Conservation (phyloP, 2,329 filamentous ascomycete genomes). For the Neofusicoccum kwambonambiense region DNA sequence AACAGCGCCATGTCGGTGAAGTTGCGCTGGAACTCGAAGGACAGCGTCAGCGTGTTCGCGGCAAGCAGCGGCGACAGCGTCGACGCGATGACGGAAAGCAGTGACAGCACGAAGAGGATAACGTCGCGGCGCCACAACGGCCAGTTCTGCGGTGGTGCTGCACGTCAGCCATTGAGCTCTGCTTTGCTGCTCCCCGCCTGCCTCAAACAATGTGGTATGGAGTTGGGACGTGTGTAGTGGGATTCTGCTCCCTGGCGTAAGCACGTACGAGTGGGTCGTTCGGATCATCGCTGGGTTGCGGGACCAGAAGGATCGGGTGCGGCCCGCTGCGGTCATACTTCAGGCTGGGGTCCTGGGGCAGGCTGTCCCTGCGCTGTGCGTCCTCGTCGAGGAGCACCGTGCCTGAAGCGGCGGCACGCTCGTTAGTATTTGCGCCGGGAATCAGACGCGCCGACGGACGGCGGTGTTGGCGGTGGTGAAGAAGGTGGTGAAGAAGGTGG, state of each 20-base stretch:
- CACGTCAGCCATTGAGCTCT: background rate
- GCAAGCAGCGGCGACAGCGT: conserved; percentile 84
- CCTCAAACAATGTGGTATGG: too few species aligned
- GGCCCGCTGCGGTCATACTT: conserved; percentile 71
- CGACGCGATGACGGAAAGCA: conserved; percentile 79
- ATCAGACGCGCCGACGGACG: background rate
- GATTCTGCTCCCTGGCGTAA: background rate
- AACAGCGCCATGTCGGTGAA: conserved; percentile 79
- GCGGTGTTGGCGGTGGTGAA: background rate
- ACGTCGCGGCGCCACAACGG: conserved; percentile 80
- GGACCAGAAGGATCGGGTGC: conserved; percentile 70
- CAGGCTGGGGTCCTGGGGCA: conserved; percentile 47
- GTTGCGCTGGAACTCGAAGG: conserved; percentile 61
- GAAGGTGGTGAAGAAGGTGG: background rate
- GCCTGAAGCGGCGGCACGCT: conserved; percentile 26
- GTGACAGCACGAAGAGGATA: conserved; percentile 74
- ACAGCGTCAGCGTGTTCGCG: conserved; percentile 78
- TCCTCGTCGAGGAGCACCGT: conserved; percentile 38
- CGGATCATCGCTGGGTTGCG: conserved; percentile 86
- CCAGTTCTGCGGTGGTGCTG: conserved; percentile 62
- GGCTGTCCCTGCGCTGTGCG: conserved; percentile 28
- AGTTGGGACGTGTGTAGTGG: too few species aligned
- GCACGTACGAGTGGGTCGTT: conserved; percentile 74
- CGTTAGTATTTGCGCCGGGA: background rate
- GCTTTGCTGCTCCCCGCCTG: background rate